phyloP scores from a whole-genome alignment of 257 asterid species.

The Solanum gracilifrons region DNA sequence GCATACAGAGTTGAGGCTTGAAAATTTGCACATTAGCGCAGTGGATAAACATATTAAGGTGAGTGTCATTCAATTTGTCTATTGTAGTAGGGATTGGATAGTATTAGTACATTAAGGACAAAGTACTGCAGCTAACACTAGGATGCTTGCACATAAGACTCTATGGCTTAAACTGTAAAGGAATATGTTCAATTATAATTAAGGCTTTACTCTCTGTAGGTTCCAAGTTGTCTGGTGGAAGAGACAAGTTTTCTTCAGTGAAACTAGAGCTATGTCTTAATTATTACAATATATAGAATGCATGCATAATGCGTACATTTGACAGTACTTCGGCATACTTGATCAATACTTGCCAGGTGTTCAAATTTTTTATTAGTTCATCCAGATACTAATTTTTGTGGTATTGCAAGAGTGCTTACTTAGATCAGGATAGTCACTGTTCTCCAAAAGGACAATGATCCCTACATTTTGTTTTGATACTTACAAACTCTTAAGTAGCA shows the following conservation, averaged over 20 bases:
- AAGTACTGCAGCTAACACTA: not conserved
- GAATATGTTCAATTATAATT: not conserved
- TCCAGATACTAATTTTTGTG: not conserved
- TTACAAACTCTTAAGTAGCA: not conserved
- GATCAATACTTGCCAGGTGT: not conserved
- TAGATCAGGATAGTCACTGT: not conserved
- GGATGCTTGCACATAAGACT: not conserved
- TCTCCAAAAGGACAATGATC: not conserved
- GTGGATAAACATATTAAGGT: constrained; percentile 89
- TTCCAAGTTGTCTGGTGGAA: not conserved
- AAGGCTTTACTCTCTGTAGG: not conserved
- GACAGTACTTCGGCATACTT: not conserved
- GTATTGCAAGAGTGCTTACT: not conserved
- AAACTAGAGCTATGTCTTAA: not conserved
- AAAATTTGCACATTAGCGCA: constrained; percentile 83
- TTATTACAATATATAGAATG: not conserved
- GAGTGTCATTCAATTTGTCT: constrained; percentile 12
- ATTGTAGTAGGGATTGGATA: not conserved
- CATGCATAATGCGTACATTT: not conserved
- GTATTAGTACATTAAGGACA: not conserved
- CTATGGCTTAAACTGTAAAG: not conserved
- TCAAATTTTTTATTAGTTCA: not conserved
- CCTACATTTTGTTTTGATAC: not conserved
- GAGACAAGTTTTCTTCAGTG: not conserved
- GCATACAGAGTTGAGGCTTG: constrained; percentile 86